Percentiles rank a stretch among this genome's conserved stretches.
Conservation (phyloP, 2,329 filamentous ascomycete species). For the Ophiostoma populinum region DNA sequence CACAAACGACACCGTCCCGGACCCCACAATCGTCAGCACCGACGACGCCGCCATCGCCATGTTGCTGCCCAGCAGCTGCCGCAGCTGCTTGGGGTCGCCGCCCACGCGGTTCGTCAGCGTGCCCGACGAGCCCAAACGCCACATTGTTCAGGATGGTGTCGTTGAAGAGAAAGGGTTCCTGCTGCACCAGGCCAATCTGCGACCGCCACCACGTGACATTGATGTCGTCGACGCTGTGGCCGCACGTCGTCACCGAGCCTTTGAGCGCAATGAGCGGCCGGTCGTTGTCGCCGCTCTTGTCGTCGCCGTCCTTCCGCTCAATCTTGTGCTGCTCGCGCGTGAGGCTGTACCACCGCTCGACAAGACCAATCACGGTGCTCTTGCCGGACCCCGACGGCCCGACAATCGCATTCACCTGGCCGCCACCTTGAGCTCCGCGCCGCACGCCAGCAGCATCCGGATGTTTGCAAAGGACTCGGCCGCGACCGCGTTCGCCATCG, state of each 20-base stretch:
- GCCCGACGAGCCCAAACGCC: conserved; percentile 42
- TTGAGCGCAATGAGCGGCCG: conserved; percentile 25
- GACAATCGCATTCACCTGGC: conserved; percentile 57
- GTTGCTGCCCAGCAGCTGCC: conserved; percentile 43
- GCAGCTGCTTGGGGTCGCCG: conserved; percentile 38
- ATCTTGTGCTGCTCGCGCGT: conserved; percentile 31
- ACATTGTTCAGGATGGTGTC: too few species aligned
- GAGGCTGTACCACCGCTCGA: conserved; percentile 42
- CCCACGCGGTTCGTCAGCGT: conserved; percentile 38
- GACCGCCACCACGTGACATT: conserved; percentile 45
- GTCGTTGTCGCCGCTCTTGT: background rate
- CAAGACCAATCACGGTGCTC: conserved; percentile 52
- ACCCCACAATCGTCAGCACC: conserved; percentile 46
- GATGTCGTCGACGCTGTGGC: conserved; percentile 59
- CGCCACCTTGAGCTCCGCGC: conserved; percentile 40
- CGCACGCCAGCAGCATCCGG: conserved; percentile 45
- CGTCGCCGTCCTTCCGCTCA: conserved; percentile 18
- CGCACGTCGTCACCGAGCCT: conserved; percentile 34
- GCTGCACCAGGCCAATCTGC: conserved; percentile 24
- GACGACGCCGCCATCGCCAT: conserved; percentile 47
- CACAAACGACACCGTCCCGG: conserved; percentile 46
- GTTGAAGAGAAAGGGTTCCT: conserved; percentile 38
- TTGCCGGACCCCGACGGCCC: conserved; percentile 59
- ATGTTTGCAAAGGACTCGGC: conserved; percentile 43
- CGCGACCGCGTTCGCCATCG: conserved; percentile 39